These are phyloP conservation scores for Fusarium camptoceras DNA, from an alignment of 2,329 filamentous ascomycete species.

Conservation along the genomic window DNA sequence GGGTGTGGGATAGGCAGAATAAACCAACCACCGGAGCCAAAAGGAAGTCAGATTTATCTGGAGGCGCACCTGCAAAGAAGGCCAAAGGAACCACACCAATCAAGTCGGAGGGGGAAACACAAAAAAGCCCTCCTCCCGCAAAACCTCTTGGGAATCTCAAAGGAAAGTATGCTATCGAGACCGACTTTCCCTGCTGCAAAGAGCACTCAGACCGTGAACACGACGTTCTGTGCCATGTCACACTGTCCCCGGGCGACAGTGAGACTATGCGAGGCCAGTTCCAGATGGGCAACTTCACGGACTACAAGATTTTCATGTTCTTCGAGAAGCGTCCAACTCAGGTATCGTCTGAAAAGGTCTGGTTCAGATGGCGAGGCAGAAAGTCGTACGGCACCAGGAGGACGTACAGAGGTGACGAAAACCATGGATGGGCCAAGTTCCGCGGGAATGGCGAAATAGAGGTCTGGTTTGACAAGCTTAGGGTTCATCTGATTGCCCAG, in stretches of 20 bases:
- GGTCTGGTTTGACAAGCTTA: background rate
- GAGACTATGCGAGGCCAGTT: background rate
- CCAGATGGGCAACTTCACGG: background rate
- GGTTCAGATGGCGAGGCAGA: background rate
- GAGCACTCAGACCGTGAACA: background rate
- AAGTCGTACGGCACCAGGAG: rapidly evolving
- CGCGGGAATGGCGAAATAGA: background rate
- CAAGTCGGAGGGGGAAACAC: background rate
- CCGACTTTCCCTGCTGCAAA: background rate
- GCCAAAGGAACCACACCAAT: background rate
- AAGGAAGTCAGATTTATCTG: rapidly evolving
- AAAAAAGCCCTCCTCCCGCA: background rate
- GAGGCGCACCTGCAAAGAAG: background rate
- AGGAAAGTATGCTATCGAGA: background rate
- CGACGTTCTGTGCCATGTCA: background rate
- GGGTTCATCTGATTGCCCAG: background rate
- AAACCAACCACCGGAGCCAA: rapidly evolving
- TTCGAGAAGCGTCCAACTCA: background rate
- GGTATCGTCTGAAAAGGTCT: background rate
- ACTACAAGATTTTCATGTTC: background rate
- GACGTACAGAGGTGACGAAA: background rate
- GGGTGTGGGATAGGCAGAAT: background rate
- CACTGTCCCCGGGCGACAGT: background rate
- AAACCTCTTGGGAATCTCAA: background rate
- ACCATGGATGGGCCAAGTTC: background rate